phyloP scores from a whole-genome alignment of 2,329 filamentous ascomycete genomes.

The Ophidiomyces ophidiicola region DNA sequence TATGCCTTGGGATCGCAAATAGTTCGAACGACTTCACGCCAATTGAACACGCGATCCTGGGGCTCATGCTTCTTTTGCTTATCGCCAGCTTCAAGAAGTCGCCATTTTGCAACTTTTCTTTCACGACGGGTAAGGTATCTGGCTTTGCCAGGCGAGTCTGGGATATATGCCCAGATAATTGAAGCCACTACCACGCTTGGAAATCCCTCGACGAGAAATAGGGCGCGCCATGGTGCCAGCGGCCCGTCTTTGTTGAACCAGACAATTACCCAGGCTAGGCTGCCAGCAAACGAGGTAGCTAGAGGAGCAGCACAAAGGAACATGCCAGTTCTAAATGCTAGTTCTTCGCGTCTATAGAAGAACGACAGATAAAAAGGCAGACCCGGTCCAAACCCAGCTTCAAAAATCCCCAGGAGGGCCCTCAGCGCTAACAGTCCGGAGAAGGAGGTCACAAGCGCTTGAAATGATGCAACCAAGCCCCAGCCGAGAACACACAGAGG shows the following conservation, averaged over 20 bases:
- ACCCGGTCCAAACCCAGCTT: slow-evolving; percentile 52
- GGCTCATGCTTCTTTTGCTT: slow-evolving; percentile 24
- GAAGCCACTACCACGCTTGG: slow-evolving; percentile 65
- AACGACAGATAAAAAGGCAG: slow-evolving; percentile 54
- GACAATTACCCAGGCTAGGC: slow-evolving; percentile 63
- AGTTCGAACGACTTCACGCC: slow-evolving; percentile 46
- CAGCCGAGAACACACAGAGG: slow-evolving; percentile 55
- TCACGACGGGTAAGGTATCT: slow-evolving; percentile 51
- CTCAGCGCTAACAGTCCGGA: slow-evolving; percentile 38
- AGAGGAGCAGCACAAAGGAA: slow-evolving; percentile 65
- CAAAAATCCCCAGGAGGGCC: slow-evolving; percentile 41
- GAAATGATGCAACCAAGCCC: slow-evolving; percentile 67
- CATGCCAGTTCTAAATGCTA: slow-evolving; percentile 73
- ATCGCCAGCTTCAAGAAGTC: slow-evolving; percentile 46
- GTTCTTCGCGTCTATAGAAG: slow-evolving; percentile 54
- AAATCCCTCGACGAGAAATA: slow-evolving; percentile 77
- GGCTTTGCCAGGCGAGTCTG: slow-evolving; percentile 60
- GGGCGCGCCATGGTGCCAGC: slow-evolving; percentile 70
- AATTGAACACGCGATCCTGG: slow-evolving; percentile 35
- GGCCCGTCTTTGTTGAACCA: slow-evolving; percentile 52
- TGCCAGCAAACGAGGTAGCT: slow-evolving; percentile 58
- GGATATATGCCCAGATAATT: slow-evolving; percentile 61
- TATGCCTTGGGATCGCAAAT: slow-evolving; percentile 58
- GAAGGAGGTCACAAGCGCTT: slow-evolving; percentile 55
- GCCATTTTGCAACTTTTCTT: slow-evolving; percentile 56